These are phyloP conservation scores for Clonostachys sp. DNA, from an alignment of 2,329 filamentous ascomycete species.

Conservation along the genomic window DNA sequence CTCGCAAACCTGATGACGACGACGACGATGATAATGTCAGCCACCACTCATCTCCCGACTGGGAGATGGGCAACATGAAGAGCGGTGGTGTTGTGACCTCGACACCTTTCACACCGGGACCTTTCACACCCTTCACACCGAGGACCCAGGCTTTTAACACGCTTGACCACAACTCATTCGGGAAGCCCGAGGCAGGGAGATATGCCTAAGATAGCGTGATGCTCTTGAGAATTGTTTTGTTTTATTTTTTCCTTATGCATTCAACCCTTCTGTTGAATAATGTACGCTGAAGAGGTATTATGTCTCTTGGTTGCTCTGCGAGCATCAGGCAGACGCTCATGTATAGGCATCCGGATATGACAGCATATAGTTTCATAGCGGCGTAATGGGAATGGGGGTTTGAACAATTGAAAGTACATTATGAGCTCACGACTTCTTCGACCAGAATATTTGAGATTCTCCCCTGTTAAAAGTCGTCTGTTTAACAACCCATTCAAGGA, in stretches of 20 bases:
- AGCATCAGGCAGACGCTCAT: too few relatives aligned
- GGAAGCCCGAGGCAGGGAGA: constrained; percentile 27
- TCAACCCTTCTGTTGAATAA: not conserved
- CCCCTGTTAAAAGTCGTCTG: too few relatives aligned
- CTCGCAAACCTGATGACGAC: constrained; percentile 21
- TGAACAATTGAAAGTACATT: too few relatives aligned
- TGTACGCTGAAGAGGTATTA: not conserved
- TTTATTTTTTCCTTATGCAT: not conserved
- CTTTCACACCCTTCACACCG: constrained; percentile 52
- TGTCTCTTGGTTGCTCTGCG: too few relatives aligned
- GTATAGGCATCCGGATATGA: too few relatives aligned
- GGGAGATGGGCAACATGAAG: constrained; percentile 54
- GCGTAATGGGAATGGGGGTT: too few relatives aligned
- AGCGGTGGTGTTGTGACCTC: not conserved
- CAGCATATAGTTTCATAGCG: too few relatives aligned
- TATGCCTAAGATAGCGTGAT: not conserved
- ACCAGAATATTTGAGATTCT: too few relatives aligned
- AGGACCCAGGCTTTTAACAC: constrained; percentile 64
- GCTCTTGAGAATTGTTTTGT: not conserved
- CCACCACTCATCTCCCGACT: constrained; percentile 13
- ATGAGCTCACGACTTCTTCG: too few relatives aligned
- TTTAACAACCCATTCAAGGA: too few relatives aligned
- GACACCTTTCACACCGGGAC: constrained; percentile 17
- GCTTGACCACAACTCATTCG: constrained; percentile 52
- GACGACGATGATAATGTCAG: constrained; percentile 16